Conservation (phyloP, 2,329 filamentous ascomycete genomes). For the Phyllachora maydis region DNA sequence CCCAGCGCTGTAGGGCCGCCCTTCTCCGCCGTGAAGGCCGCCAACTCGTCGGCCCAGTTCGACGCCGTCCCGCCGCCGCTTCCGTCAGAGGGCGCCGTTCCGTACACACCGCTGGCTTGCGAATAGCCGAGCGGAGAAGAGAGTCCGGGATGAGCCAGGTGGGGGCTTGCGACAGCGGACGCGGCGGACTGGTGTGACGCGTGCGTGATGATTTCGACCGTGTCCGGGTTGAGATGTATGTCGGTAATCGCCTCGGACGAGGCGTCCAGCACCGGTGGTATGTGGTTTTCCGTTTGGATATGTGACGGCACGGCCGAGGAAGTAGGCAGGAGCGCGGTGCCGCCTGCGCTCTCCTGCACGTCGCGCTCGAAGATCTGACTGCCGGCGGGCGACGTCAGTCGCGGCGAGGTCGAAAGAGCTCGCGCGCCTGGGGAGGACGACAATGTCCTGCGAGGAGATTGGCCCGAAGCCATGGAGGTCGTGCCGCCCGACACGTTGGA, state of each 20-base stretch:
- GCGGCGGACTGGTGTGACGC: constrained; percentile 63
- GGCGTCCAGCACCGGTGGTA: constrained; percentile 77
- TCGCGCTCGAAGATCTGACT: constrained; percentile 85
- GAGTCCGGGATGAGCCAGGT: too few relatives aligned
- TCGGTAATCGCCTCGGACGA: constrained; percentile 87
- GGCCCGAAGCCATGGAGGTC: constrained; percentile 8
- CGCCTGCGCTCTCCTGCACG: constrained; percentile 62
- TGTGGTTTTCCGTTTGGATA: constrained; percentile 85
- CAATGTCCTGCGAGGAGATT: constrained; percentile 13
- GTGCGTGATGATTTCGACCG: constrained; percentile 84
- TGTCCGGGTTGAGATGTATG: constrained; percentile 62
- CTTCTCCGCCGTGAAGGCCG: constrained; percentile 27
- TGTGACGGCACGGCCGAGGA: constrained; percentile 82
- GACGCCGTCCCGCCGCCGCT: constrained; percentile 18
- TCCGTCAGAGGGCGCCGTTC: constrained; percentile 12
- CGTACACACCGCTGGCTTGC: too few relatives aligned
- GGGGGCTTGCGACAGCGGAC: too few relatives aligned
- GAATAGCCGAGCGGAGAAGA: too few relatives aligned
- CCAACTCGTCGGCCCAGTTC: constrained; percentile 35
- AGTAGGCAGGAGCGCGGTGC: constrained; percentile 39
- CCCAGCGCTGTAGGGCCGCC: constrained; percentile 3
- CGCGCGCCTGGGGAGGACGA: constrained; percentile 44
- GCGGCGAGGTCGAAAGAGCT: constrained; percentile 49
- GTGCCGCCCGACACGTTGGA: constrained; percentile 13
- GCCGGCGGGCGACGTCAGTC: constrained; percentile 56